Conservation (phyloP, 2,329 filamentous ascomycete species). For the Chaetomium olivaceum region DNA sequence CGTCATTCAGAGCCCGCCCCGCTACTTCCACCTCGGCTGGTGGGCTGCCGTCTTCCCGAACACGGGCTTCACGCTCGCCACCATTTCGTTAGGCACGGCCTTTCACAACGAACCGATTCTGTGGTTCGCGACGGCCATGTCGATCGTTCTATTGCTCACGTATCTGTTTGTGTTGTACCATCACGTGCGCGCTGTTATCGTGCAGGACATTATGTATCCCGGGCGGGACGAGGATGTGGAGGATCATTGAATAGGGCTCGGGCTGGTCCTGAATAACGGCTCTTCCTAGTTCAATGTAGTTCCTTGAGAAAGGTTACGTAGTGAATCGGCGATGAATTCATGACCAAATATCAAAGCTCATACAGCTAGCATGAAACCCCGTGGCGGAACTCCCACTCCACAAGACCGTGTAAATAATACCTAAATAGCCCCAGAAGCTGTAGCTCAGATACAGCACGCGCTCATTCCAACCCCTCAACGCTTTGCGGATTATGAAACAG, state of each 20-base stretch:
- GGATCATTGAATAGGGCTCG: constrained; percentile 39
- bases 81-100: constrained; percentile 54
- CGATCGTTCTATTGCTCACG: constrained; percentile 44
- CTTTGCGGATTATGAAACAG: constrained; percentile 62
- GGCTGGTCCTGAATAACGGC: too few relatives aligned
- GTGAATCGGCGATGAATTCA: background rate
- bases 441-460: background rate
- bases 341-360: background rate
- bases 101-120: constrained; percentile 48
- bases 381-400: background rate
- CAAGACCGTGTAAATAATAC: background rate
- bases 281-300: too few relatives aligned
- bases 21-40: constrained; percentile 61
- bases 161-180: constrained; percentile 49
- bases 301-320: too few relatives aligned
- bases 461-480: constrained; percentile 36
- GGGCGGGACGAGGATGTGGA: constrained; percentile 56
- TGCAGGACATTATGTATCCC: constrained; percentile 58
- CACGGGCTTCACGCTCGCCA: constrained; percentile 59
- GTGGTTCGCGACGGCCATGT: constrained; percentile 54
- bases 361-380: background rate
- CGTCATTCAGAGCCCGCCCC: constrained; percentile 48
- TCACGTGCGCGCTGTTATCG: constrained; percentile 49
- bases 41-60: constrained; percentile 66
- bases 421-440: background rate